phyloP scores from a whole-genome alignment of 495 filamentous ascomycete species.

The Penicillium samsonianum region DNA sequence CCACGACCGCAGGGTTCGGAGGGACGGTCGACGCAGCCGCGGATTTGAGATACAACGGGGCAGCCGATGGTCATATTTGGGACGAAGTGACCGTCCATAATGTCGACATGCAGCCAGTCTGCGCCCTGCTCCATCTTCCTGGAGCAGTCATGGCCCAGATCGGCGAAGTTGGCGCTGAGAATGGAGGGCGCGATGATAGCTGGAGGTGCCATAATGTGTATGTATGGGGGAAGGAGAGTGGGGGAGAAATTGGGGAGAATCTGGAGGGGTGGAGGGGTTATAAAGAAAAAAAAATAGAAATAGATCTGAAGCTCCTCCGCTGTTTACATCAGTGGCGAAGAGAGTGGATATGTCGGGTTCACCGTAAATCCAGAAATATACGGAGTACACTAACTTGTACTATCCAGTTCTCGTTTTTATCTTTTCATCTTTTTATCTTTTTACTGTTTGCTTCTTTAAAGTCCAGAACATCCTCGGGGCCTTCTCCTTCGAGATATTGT shows the following conservation, averaged over 20 bases:
- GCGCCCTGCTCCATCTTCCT: conserved; percentile 78
- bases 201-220: conserved; percentile 64
- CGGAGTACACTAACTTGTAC: too few species aligned
- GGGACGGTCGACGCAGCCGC: conserved; percentile 72
- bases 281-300: conserved; percentile 7
- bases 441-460: too few species aligned
- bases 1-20: conserved; percentile 64
- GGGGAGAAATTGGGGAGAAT: background rate
- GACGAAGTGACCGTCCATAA: conserved; percentile 97
- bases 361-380: conserved; percentile 10
- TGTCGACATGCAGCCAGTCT: conserved; percentile 78
- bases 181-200: conserved; percentile 97
- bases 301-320: conserved; percentile 7
- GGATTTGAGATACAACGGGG: conserved; percentile 91
- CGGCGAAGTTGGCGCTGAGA: conserved; percentile 91
- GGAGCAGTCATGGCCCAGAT: conserved; percentile 80
- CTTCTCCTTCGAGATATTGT: too few species aligned
- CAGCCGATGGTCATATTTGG: conserved; percentile 97
- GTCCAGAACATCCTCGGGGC: too few species aligned
- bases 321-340: conserved; percentile 34
- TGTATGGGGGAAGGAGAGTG: conserved; percentile 1
- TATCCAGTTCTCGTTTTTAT: too few species aligned
- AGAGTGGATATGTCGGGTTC: conserved; percentile 28
- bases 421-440: too few species aligned
- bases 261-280: conserved; percentile 8